A percentile compares a stretch with the other conserved stretches of the same genome.
phyloP scores from a whole-genome alignment of 2,329 filamentous ascomycete species.

The Trichoderma oligosporum region DNA sequence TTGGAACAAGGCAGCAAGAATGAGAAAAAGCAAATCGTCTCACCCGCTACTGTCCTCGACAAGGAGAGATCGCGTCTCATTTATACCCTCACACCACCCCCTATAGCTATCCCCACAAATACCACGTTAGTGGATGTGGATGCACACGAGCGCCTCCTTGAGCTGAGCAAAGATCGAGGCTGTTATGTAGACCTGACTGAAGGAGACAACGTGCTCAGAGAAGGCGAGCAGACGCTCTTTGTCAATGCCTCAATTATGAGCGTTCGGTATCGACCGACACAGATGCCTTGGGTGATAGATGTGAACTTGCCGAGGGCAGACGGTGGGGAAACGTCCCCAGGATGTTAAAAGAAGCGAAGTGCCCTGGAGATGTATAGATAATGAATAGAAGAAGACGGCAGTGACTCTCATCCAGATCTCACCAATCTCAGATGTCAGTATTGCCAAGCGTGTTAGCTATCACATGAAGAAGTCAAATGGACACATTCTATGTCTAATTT shows the following conservation, averaged over 20 bases:
- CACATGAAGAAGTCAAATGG: no score
- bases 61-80: conserved; percentile 37
- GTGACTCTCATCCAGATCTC: background rate
- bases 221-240: conserved; percentile 52
- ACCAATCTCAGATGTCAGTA: background rate
- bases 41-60: conserved; percentile 34
- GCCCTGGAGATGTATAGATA: no score
- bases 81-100: conserved; percentile 32
- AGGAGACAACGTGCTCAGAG: conserved; percentile 31
- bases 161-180: conserved; percentile 30
- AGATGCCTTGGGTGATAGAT: conserved; percentile 53
- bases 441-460: no score
- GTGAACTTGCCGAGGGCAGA: conserved; percentile 37
- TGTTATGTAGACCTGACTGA: conserved; percentile 38
- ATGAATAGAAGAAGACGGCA: background rate
- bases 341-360: no score
- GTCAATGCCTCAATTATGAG: conserved; percentile 57
- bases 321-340: no score
- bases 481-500: background rate
- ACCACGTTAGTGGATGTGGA: conserved; percentile 13
- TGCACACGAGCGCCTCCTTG: conserved; percentile 22
- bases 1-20: conserved; percentile 18
- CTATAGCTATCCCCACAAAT: conserved; percentile 24
- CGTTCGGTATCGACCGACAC: conserved; percentile 37
- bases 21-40: background rate